Base-by-base conservation (phyloP, 106 monocot species). In the Dioscorea alata region DNA sequence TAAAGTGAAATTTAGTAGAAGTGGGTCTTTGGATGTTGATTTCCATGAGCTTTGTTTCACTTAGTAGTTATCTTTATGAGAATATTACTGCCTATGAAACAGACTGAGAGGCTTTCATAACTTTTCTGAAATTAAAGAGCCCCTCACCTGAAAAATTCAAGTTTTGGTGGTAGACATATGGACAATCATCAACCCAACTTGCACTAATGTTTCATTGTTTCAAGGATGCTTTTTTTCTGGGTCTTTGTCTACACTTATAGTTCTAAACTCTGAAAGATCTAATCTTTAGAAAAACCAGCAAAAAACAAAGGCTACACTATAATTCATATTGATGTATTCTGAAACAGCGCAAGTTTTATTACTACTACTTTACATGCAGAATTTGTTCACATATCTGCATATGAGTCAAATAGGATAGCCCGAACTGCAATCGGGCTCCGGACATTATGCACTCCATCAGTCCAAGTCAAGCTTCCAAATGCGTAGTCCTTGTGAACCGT, bases 391-490 rank as follows among this genome's bases (percentile, higher is more conserved):
- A 69, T 64, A 51, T 74, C 66, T 15, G 34, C 18, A 50, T 64
- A n/a, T 50, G 78, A 78, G 13, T 78, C 71, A 69, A 58, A 48
- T n/a, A 73, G 62, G 8, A 83, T 63, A 12, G 72, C 63, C 28
- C 84, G 71, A 68, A 85, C 82, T 4, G 70, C 78, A 34, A 91
- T n/a, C 14, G 84, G 84, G 20, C 87, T 87, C 69, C 65, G 82
- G 65, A 87, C 91, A 12, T 7, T 59, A 73, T 87, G 84, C 21
- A 56, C 32, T n/a, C 83, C 83, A 70, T 91, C 87, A 21, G 72
- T 67, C 91, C 91, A 91, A 12, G 77, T 33, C 49, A 91, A 69
- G 62, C 86, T 91, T 16, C 91, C 91, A 48, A 91, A 91, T 22
- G 52, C 33, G 48, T 82, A 87, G 12, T 82, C 74, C 0, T 84